Evolutionary conservation across 2,329 filamentous ascomycete species (phyloP), one percentile per base, ranked within the genome.

Genomic region (Fusarium oligoseptatum): DNA sequence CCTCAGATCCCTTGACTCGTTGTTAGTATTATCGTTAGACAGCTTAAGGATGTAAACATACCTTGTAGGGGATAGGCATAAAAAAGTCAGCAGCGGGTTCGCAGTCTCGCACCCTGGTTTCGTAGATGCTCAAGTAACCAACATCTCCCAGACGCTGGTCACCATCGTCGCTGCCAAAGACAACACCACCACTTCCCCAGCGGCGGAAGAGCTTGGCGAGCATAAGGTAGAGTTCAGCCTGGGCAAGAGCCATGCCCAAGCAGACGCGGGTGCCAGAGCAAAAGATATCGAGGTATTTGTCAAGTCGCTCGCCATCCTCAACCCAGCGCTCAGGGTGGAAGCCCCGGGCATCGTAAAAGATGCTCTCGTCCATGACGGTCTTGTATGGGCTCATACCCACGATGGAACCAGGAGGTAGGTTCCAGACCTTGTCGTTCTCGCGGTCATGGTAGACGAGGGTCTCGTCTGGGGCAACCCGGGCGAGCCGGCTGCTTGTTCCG

Each of bases 401-500:
- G 9, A 82, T 78, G 8, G 80, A 80, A n/a, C 81, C 80, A 2
- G 79, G 77, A 15, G 82, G 81, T 11, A 84, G 77, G 17, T 72
- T 74, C 77, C 80, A 81, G 27, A 75, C 66, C 48, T 73, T 77
- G 39, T 76, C 77, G 4, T 76, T 77, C 56, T 72, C 71, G 4
- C 66, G 69, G 57, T 83, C 82, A n/a, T 73, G 68, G 27, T 79
- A 79, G 41, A 78, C 67, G 22, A 83, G 74, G 4, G 76, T 73
- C 69, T 83, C 81, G 32, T 81, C 75, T 3, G 87, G 85, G 0
- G 87, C 86, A 20, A 87, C 80, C 1, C 88, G 86, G 61, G 88
- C 85, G 2, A 89, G 81, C 6, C 85, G 78, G 62, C 87, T 83
- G n/a, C 84, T 86, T 3, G 87, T 83, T 14, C 84, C 84, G 15